phyloP scores from a whole-genome alignment of 2,329 filamentous ascomycete genomes.

The Ampelomyces quisqualis region DNA sequence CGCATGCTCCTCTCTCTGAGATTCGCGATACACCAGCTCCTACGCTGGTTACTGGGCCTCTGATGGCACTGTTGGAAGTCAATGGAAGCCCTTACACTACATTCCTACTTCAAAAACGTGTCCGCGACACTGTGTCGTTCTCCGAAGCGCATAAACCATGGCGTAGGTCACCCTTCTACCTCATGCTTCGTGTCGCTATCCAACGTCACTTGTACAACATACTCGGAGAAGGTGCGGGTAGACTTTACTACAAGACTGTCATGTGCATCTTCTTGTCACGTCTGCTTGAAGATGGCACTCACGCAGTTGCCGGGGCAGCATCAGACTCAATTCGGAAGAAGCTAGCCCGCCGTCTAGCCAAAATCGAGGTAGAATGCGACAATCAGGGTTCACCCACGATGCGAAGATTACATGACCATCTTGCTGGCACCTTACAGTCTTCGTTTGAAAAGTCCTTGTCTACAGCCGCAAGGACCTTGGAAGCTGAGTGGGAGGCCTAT shows the following conservation, averaged over 20 bases:
- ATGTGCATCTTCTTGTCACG: conserved; percentile 53
- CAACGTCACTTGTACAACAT: conserved; percentile 53
- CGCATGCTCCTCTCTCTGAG: conserved; percentile 53
- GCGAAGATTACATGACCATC: not conserved
- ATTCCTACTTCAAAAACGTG: conserved; percentile 54
- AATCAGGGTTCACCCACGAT: too few relatives aligned
- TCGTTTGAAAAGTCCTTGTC: conserved; percentile 18
- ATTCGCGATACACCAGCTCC: conserved; percentile 60
- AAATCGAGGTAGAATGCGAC: conserved; percentile 51
- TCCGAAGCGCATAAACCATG: conserved; percentile 55
- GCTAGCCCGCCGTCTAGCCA: conserved; percentile 59
- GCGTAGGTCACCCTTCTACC: conserved; percentile 63
- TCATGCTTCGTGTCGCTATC: conserved; percentile 60
- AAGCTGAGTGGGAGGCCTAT: conserved; percentile 22
- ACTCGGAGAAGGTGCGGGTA: conserved; percentile 48
- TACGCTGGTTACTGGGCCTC: conserved; percentile 58
- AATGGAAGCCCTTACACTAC: conserved; percentile 49
- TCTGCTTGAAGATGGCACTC: conserved; percentile 48
- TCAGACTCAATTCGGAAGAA: conserved; percentile 53
- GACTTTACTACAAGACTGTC: conserved; percentile 59
- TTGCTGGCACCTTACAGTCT: conserved; percentile 4
- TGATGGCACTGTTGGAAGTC: conserved; percentile 61
- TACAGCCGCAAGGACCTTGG: conserved; percentile 16
- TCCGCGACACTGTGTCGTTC: conserved; percentile 64
- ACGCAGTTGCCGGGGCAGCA: conserved; percentile 39